phyloP scores from a whole-genome alignment of 2,329 filamentous ascomycete species.

The Xylariaceae sp. region DNA sequence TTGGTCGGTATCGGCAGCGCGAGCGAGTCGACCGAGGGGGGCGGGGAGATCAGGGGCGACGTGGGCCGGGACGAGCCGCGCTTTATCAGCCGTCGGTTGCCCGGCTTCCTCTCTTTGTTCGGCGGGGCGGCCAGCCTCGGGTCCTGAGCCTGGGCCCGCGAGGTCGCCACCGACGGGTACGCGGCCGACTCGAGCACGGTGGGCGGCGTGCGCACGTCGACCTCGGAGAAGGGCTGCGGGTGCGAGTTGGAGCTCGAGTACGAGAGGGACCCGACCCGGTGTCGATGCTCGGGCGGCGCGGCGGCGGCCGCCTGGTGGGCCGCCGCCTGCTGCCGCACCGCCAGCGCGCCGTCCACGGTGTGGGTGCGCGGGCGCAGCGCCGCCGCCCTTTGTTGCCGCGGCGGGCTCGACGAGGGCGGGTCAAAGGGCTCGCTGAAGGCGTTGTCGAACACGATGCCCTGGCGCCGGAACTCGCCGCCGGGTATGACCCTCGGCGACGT shows the following conservation, averaged over 20 bases:
- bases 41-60: slow-evolving; percentile 46
- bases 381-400: slow-evolving; percentile 20
- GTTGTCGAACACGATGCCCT: slow-evolving; percentile 56
- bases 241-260: slow-evolving; percentile 56
- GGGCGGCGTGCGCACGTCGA: slow-evolving; percentile 31
- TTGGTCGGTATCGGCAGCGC: slow-evolving; percentile 53
- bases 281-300: slow-evolving; percentile 39
- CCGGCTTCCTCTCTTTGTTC: slow-evolving; percentile 39
- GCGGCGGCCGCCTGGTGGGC: too few species aligned
- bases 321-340: slow-evolving; percentile 35
- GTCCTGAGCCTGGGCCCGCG: slow-evolving; percentile 23
- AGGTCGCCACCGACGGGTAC: slow-evolving; percentile 31
- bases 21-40: slow-evolving; percentile 53
- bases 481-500: slow-evolving; percentile 41
- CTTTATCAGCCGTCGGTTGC: slow-evolving; percentile 46
- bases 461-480: slow-evolving; percentile 39
- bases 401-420: slow-evolving; percentile 34
- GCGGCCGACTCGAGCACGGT: slow-evolving; percentile 35
- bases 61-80: slow-evolving; percentile 48
- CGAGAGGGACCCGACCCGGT: slow-evolving; percentile 64
- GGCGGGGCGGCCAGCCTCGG: slow-evolving; percentile 25
- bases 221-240: slow-evolving; percentile 44
- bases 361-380: slow-evolving; percentile 46
- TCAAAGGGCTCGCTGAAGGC: slow-evolving; percentile 44
- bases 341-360: slow-evolving; percentile 46